Evolutionary conservation across 2,329 filamentous ascomycete genomes (phyloP).

Genomic region (Colletotrichum sansevieriae): DNA sequence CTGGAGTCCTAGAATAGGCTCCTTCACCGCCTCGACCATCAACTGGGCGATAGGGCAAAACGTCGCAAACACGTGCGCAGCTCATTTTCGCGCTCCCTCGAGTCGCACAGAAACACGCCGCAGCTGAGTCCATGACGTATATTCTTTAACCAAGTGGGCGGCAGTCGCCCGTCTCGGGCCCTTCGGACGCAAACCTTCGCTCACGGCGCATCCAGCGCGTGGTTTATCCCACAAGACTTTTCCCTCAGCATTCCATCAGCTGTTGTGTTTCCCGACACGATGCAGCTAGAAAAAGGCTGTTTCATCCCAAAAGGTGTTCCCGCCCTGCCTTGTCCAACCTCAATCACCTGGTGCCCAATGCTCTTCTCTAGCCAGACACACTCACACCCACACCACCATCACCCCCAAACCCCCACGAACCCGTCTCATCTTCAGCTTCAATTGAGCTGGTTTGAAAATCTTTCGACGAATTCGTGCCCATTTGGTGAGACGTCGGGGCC

Average conservation of each 20-base stretch:
- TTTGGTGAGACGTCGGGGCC: constrained; percentile 14
- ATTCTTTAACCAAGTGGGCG: constrained; percentile 27
- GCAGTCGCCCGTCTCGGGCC: constrained; percentile 5
- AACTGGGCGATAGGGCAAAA: neutral
- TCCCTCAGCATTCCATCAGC: constrained; percentile 15
- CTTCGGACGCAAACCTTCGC: constrained; percentile 12
- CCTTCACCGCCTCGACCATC: neutral
- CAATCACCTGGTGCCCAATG: neutral
- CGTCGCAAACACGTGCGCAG: constrained; percentile 2
- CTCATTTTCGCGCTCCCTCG: constrained; percentile 10
- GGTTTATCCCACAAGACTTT: neutral
- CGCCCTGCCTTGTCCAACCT: constrained; percentile 6
- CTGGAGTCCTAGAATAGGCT: neutral
- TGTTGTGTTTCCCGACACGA: constrained; percentile 28
- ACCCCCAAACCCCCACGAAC: neutral
- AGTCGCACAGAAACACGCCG: constrained; percentile 2
- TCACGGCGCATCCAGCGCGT: constrained; percentile 6
- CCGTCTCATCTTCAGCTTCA: constrained; percentile 38
- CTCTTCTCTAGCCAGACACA: neutral
- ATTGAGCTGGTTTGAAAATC: neutral
- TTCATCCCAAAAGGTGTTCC: constrained; percentile 11
- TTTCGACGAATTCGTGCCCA: neutral
- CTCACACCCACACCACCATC: neutral
- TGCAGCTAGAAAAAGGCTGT: constrained; percentile 24
- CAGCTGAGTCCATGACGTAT: constrained; percentile 35